Conservation (phyloP, 768 basidiomycete species). For the Mycena latifolia region DNA sequence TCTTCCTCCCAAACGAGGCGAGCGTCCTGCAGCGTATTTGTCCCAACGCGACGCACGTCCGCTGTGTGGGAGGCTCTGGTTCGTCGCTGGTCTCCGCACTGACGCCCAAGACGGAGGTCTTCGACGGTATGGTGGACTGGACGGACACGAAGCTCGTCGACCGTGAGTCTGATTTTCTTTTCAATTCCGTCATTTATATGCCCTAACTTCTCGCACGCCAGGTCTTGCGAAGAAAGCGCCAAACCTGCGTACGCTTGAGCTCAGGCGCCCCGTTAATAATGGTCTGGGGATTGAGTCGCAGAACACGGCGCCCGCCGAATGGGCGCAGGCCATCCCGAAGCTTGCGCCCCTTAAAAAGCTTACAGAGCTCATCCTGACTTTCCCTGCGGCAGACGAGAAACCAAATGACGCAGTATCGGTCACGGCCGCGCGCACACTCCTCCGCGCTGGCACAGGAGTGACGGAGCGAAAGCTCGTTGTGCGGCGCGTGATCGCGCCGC, state of each 20-base stretch:
- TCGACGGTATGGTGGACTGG: constrained; percentile 32
- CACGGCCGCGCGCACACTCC: constrained; percentile 7
- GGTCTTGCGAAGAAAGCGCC: constrained; percentile 30
- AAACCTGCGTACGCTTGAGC: constrained; percentile 23
- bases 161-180: neutral
- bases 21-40: constrained; percentile 22
- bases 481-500: constrained; percentile 10
- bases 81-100: constrained; percentile 23
- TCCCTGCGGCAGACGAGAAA: constrained; percentile 20
- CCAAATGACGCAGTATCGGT: constrained; percentile 12
- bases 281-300: constrained; percentile 7
- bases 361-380: constrained; percentile 13
- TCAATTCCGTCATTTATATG: too few relatives aligned
- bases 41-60: constrained; percentile 29
- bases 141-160: constrained; percentile 13
- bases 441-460: neutral
- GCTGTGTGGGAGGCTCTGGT: constrained; percentile 24
- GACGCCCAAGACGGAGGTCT: constrained; percentile 21
- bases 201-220: neutral
- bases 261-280: constrained; percentile 23
- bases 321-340: constrained; percentile 23
- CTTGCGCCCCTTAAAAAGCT: constrained; percentile 21
- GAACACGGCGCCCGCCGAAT: neutral
- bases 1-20: constrained; percentile 16
- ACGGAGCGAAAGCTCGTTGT: neutral